phyloP scores from a whole-genome alignment of 805 yeast genomes.

The Pichia californica region DNA sequence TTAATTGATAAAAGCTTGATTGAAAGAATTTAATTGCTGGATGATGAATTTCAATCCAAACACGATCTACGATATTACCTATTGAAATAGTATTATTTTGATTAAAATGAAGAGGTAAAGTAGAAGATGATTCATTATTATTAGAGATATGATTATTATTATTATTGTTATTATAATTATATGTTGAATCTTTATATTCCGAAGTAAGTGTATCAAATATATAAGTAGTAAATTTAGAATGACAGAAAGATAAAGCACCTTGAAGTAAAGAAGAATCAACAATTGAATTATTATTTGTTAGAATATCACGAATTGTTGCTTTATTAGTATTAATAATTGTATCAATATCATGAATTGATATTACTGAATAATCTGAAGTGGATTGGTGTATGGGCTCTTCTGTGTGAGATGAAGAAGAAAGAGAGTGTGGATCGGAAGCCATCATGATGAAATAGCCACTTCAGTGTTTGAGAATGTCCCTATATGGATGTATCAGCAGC shows the following conservation, averaged over 20 bases:
- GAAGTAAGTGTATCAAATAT: constrained; percentile 34
- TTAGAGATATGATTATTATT: not conserved
- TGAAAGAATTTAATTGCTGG: constrained; percentile 58
- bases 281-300: constrained; percentile 20
- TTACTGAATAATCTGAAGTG: too few species aligned
- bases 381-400: too few species aligned
- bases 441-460: too few species aligned
- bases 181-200: constrained; percentile 3
- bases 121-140: not conserved
- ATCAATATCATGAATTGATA: constrained; percentile 13
- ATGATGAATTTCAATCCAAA: constrained; percentile 60
- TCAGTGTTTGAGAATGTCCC: too few species aligned
- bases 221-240: constrained; percentile 40
- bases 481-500: too few species aligned
- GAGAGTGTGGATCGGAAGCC: not conserved
- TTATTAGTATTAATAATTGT: constrained; percentile 19
- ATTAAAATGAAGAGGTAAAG: constrained; percentile 2
- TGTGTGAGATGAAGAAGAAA: not conserved
- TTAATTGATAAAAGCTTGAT: constrained; percentile 24
- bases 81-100: constrained; percentile 8
- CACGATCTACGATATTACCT: constrained; percentile 36
- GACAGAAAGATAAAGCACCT: constrained; percentile 44
- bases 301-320: constrained; percentile 26
- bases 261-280: constrained; percentile 39
- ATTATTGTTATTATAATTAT: not conserved